Evolutionary conservation across 345 rosid species (phyloP).

Genomic region (Citrus reticulata): DNA sequence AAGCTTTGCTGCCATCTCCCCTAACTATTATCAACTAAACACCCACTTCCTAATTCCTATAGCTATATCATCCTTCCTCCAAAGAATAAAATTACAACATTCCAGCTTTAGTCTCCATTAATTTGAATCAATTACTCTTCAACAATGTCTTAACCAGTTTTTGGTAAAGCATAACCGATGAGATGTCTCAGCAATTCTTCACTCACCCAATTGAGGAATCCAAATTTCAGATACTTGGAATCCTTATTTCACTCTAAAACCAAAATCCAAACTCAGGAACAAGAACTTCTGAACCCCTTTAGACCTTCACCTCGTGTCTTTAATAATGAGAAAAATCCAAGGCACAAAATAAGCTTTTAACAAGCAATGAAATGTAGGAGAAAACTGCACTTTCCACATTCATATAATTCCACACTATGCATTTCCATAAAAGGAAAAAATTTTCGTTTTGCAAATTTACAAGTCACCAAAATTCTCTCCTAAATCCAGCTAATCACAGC

Average conservation of each 20-base stretch:
- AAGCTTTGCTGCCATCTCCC: conserved; percentile 88
- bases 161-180: not conserved
- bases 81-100: not conserved
- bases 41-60: not conserved
- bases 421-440: conserved; percentile 32
- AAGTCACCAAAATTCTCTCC: conserved; percentile 5
- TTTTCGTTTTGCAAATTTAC: conserved; percentile 10
- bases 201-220: conserved; percentile 8
- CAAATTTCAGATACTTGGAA: not conserved
- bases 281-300: conserved; percentile 1
- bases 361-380: conserved; percentile 28
- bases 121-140: conserved; percentile 15
- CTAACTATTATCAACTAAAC: not conserved
- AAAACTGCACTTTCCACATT: conserved; percentile 43
- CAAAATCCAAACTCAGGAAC: conserved; percentile 7
- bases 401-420: conserved; percentile 27
- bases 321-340: conserved; percentile 24
- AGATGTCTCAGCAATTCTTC: conserved; percentile 20
- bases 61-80: conserved; percentile 4
- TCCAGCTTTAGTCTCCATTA: conserved; percentile 1
- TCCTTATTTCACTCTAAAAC: conserved; percentile 7
- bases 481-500: conserved; percentile 36
- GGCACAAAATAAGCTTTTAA: conserved; percentile 22
- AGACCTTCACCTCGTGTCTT: conserved; percentile 4
- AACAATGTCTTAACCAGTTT: not conserved